Base-by-base conservation (phyloP, 345 rosid species). In the Noccaea caerulescens region DNA sequence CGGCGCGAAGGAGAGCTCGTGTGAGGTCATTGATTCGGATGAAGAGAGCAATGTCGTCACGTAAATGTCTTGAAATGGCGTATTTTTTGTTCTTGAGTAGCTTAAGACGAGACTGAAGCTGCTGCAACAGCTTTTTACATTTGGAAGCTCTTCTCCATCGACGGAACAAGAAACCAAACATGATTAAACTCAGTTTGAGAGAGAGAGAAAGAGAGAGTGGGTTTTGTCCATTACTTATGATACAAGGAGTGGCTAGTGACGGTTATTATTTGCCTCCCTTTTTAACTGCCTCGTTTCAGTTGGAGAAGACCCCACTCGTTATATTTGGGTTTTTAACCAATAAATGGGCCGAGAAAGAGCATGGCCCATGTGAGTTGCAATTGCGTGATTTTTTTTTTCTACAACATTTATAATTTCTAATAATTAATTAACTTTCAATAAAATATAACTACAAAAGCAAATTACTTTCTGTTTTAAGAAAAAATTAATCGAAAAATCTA, bases 91-190 rank as follows among this genome's bases (percentile, higher is more conserved):
- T 89, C 86, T 80, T 87, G 62, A 89, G 81, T 60, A 85, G 71
- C 80, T 80, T 84, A 23, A 91, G 83, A 53, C 94, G 85, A 77
- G 81, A 77, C 53, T 82, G 91, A 47, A 85, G 81, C 68, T 80
- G 60, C 76, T 77, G 77, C 79, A 91, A 80, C 62, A 85, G 63
- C 75, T 68, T 87, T 68, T 87, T 87, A 72, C 97, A 91, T 70
- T 82, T 89, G 4, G 96, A 86, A 85, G 96, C 96, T 66, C 82
- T 88, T 42, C 86, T 47, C 98, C 98, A 89, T 59, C 73, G 78
- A 23, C 84, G 82, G 52, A 91, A 86, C 44, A 86, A 76, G 81
- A 82, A 34, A 66, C 77, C 88, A 79, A 88, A 87, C 97, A 90
- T 90, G 71, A 63, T 74, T 34, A 18, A 56, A 69, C n/a, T 36